These are phyloP conservation scores for Craspedostauros australis DNA, from an alignment of 108 stramenopile species.

Conservation along the genomic window DNA sequence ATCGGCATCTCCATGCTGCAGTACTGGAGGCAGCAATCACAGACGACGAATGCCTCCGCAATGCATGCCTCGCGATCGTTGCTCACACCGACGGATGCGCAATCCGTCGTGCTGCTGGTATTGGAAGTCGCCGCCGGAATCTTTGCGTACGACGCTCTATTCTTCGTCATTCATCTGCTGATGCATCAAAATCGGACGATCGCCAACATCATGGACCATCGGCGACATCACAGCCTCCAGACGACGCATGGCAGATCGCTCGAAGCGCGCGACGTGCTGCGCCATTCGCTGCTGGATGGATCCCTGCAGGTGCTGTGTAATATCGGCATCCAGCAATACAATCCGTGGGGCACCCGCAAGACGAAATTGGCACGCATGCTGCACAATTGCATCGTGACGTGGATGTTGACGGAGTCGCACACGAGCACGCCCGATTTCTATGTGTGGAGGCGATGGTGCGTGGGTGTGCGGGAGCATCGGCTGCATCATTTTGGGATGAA, in stretches of 20 bases:
- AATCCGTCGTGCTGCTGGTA: not conserved
- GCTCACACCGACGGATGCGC: slow-evolving; percentile 1
- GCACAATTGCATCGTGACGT: slow-evolving; percentile 32
- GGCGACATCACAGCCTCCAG: slow-evolving; percentile 10
- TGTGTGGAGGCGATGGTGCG: slow-evolving; percentile 13
- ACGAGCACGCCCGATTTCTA: slow-evolving; percentile 10
- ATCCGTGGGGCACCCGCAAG: slow-evolving; percentile 19
- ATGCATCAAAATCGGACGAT: slow-evolving; percentile 14
- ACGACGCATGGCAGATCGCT: not conserved
- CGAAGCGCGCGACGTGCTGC: slow-evolving; percentile 24
- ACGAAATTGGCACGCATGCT: slow-evolving; percentile 15
- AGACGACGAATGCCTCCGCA: no score
- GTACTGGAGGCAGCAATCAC: no score
- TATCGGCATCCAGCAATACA: slow-evolving; percentile 24
- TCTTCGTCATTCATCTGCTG: slow-evolving; percentile 21
- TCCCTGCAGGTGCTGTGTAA: slow-evolving; percentile 30
- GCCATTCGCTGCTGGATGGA: slow-evolving; percentile 35
- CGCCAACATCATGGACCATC: slow-evolving; percentile 3
- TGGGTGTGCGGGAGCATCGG: slow-evolving; percentile 25
- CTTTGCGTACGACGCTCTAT: slow-evolving; percentile 14
- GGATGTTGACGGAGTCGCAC: slow-evolving; percentile 25
- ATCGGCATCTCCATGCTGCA: slow-evolving; percentile 11
- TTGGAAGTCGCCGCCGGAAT: slow-evolving; percentile 16
- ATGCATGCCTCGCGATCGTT: no score
- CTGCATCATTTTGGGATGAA: slow-evolving; percentile 2